Evolutionary conservation across 2,329 filamentous ascomycete species (phyloP).

Genomic region (Aureobasidium sp.): DNA sequence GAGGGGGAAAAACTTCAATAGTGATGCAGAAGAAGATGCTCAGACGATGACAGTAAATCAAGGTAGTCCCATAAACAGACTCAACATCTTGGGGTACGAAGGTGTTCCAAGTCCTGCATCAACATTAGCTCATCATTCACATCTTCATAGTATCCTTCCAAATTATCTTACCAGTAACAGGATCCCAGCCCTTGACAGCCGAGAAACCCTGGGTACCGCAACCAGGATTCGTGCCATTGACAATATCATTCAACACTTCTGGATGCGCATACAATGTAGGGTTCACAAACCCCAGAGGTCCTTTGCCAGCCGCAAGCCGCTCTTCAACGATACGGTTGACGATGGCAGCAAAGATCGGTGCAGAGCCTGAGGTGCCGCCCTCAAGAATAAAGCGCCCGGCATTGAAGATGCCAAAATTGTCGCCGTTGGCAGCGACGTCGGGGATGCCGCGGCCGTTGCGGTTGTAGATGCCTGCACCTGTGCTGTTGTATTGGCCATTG

Average conservation of each 20-base stretch:
- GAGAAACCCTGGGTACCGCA: conserved; percentile 26
- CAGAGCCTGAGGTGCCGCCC: conserved; percentile 23
- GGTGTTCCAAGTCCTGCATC: conserved; percentile 22
- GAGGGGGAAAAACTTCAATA: not conserved
- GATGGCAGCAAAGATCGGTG: conserved; percentile 25
- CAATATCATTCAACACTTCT: conserved; percentile 24
- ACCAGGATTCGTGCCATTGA: conserved; percentile 26
- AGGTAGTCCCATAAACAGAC: conserved; percentile 15
- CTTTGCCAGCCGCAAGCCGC: conserved; percentile 21
- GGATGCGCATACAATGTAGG: conserved; percentile 24
- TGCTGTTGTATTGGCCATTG: conserved; percentile 19
- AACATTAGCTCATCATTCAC: not conserved
- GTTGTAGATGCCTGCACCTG: conserved; percentile 26
- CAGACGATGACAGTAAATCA: not conserved
- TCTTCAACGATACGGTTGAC: conserved; percentile 26
- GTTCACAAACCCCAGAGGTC: conserved; percentile 29
- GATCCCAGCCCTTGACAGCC: conserved; percentile 21
- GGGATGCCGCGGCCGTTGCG: conserved; percentile 27
- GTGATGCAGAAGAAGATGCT: not conserved
- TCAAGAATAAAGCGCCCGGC: conserved; percentile 29
- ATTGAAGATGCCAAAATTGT: conserved; percentile 20
- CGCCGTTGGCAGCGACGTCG: conserved; percentile 25
- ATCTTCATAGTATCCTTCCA: not conserved
- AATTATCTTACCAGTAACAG: conserved; percentile 19
- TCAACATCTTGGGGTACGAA: conserved; percentile 24